Conservation (phyloP, 2,329 filamentous ascomycete genomes). For the Neonectria coccinea region DNA sequence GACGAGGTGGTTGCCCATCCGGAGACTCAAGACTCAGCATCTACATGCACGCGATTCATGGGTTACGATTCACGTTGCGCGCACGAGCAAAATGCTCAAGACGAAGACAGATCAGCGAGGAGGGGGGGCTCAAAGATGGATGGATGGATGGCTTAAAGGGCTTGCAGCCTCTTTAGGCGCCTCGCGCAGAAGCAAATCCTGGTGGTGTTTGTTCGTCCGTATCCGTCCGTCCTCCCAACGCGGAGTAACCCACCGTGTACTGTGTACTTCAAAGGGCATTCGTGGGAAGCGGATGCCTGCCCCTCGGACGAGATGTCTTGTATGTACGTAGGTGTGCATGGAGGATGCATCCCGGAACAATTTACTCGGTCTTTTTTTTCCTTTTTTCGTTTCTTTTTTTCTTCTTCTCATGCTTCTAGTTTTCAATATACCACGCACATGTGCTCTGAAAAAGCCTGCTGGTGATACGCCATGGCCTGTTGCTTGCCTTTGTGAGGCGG, state of each 20-base stretch:
- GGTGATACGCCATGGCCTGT: slow-evolving; percentile 18
- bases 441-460: slow-evolving; percentile 1
- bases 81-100: slow-evolving; percentile 5
- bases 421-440: slow-evolving; percentile 18
- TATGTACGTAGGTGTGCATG: slow-evolving; percentile 13
- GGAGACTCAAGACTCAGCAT: slow-evolving; percentile 19
- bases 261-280: slow-evolving; percentile 3
- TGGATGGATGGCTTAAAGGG: slow-evolving; percentile 20
- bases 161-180: slow-evolving; percentile 18
- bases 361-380: background rate
- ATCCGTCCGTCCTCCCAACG: background rate
- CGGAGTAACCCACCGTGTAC: background rate
- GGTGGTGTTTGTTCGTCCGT: slow-evolving; percentile 15
- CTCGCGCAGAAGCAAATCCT: slow-evolving; percentile 23
- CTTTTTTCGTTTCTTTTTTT: slow-evolving; percentile 2
- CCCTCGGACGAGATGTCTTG: slow-evolving; percentile 14
- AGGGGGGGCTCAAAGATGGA: slow-evolving; percentile 4
- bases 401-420: slow-evolving; percentile 9
- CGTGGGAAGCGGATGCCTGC: slow-evolving; percentile 2
- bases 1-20: slow-evolving; percentile 5
- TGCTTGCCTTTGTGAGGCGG: slow-evolving; percentile 1
- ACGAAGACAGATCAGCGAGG: background rate
- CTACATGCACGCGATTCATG: slow-evolving; percentile 25
- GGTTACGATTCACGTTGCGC: slow-evolving; percentile 2
- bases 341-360: background rate